Evolutionary conservation across 192 early-diverging fungal genomes (phyloP).

Genomic region (Backusella parvicylindrica): DNA sequence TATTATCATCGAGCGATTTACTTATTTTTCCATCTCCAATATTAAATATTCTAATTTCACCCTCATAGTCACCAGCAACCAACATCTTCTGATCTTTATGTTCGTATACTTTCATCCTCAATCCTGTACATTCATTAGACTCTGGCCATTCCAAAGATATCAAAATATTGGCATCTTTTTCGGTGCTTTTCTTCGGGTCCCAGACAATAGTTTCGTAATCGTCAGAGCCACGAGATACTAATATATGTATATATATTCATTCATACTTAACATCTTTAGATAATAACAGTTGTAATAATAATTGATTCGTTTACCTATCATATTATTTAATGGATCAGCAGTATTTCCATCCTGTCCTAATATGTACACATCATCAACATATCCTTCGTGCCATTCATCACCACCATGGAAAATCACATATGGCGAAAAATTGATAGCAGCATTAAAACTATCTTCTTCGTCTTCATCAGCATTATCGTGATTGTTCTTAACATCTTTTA

Average conservation of each 20-base stretch:
- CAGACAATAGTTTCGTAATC: constrained; percentile 47
- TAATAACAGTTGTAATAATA: neutral
- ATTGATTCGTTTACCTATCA: neutral
- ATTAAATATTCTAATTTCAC: constrained; percentile 27
- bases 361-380: constrained; percentile 44
- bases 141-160: constrained; percentile 36
- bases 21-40: constrained; percentile 17
- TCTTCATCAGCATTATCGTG: constrained; percentile 32
- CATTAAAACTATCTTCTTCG: neutral
- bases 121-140: constrained; percentile 1
- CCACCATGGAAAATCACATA: constrained; percentile 34
- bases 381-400: constrained; percentile 47
- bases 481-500: constrained; percentile 2
- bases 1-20: constrained; percentile 15
- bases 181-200: constrained; percentile 39
- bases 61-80: constrained; percentile 26
- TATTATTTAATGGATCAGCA: neutral
- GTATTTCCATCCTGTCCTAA: constrained; percentile 11
- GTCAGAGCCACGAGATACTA: constrained; percentile 41
- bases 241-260: neutral
- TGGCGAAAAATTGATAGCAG: neutral
- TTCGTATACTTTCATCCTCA: constrained; percentile 27
- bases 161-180: constrained; percentile 35
- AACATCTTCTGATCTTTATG: constrained; percentile 11
- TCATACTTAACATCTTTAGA: neutral